phyloP scores from a whole-genome alignment of 2,329 filamentous ascomycete species.

The Dothiorella sarmentorum region DNA sequence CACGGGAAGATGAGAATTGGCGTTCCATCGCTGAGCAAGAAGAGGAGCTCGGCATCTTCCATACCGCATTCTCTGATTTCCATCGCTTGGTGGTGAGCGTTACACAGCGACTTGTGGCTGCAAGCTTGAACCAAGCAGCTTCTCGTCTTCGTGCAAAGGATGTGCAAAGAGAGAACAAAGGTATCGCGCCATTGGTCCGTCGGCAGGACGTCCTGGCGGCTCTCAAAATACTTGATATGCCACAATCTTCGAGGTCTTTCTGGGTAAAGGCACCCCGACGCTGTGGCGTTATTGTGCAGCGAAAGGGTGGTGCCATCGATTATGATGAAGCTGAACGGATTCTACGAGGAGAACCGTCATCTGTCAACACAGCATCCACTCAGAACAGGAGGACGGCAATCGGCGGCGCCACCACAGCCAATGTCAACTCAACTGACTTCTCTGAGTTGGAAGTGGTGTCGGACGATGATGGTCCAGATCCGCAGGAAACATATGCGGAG shows the following conservation, averaged over 20 bases:
- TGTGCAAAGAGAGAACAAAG: constrained; percentile 26
- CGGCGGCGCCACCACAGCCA: neutral
- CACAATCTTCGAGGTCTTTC: constrained; percentile 44
- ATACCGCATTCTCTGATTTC: constrained; percentile 74
- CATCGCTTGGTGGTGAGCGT: constrained; percentile 64
- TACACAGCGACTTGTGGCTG: constrained; percentile 67
- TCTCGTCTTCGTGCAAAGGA: constrained; percentile 59
- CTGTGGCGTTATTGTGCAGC: constrained; percentile 49
- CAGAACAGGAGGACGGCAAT: neutral
- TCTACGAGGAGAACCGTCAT: constrained; percentile 23
- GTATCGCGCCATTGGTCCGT: constrained; percentile 34
- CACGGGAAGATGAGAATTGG: constrained; percentile 65
- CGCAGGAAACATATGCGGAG: constrained; percentile 39
- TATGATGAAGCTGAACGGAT: constrained; percentile 44
- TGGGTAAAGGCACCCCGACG: constrained; percentile 54
- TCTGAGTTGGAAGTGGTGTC: neutral
- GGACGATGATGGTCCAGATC: neutral
- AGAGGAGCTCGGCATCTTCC: constrained; percentile 65
- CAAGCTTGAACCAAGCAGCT: constrained; percentile 66
- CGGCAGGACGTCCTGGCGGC: constrained; percentile 54
- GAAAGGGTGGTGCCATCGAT: constrained; percentile 26
- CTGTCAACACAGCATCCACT: too few species aligned
- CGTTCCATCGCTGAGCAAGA: constrained; percentile 48
- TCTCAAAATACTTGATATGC: constrained; percentile 52
- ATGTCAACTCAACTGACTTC: neutral